Conservation (phyloP, 176 grass and related monocot genomes). For the Avena atlantica region DNA sequence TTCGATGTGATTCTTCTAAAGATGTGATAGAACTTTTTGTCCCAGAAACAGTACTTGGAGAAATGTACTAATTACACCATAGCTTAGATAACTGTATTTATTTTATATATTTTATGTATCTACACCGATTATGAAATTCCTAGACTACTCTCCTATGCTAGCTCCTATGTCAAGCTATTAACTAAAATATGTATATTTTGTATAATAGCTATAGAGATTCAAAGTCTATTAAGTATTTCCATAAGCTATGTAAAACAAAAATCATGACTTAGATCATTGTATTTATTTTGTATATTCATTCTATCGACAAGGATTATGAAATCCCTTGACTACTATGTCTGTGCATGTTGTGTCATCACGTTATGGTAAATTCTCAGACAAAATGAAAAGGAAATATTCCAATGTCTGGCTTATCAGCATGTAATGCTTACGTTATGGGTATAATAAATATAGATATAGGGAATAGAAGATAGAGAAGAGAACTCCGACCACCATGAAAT, state of each 20-base stretch:
- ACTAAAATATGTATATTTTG: too few species aligned
- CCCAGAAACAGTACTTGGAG: background rate
- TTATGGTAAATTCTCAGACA: background rate
- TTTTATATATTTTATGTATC: slow-evolving; percentile 18
- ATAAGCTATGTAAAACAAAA: too few species aligned
- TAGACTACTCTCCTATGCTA: background rate
- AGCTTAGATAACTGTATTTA: slow-evolving; percentile 19
- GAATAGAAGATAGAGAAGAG: slow-evolving; percentile 12
- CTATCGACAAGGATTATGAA: background rate
- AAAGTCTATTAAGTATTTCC: too few species aligned
- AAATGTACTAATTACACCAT: background rate
- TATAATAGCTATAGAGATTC: too few species aligned
- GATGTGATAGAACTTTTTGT: background rate
- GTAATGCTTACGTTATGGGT: slow-evolving; percentile 23
- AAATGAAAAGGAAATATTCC: slow-evolving; percentile 10
- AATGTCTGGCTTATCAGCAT: slow-evolving; percentile 23
- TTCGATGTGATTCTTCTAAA: background rate
- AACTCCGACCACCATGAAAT: background rate
- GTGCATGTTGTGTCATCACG: background rate
- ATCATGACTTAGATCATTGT: background rate
- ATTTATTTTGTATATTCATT: slow-evolving; percentile 24
- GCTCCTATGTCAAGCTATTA: background rate
- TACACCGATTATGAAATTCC: slow-evolving; percentile 12
- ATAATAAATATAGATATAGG: slow-evolving; percentile 1
- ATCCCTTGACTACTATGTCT: slow-evolving; percentile 5